Conservation (phyloP, 2,329 filamentous ascomycete species). For the Fusarium paranaense region DNA sequence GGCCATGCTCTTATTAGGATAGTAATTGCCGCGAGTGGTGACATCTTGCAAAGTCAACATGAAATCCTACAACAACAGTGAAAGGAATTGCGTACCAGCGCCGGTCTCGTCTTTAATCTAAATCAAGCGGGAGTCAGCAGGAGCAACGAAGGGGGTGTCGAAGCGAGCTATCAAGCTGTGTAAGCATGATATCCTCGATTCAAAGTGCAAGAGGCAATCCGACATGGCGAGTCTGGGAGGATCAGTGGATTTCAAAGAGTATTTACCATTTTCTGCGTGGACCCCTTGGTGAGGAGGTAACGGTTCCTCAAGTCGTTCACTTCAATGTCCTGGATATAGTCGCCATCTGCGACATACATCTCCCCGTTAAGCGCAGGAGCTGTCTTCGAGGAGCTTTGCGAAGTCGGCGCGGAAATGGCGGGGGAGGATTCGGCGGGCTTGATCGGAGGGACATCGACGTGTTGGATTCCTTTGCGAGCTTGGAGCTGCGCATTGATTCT, state of each 20-base stretch:
- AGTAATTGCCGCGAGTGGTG: slow-evolving; percentile 96
- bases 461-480: slow-evolving; percentile 89
- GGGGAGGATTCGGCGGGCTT: slow-evolving; percentile 63
- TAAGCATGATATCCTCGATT: slow-evolving; percentile 77
- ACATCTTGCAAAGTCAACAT: slow-evolving; percentile 84
- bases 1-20: slow-evolving; percentile 97
- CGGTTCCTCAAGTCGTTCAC: slow-evolving; percentile 98
- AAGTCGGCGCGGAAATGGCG: slow-evolving; percentile 52
- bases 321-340: slow-evolving; percentile 99
- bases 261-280: slow-evolving; percentile 99
- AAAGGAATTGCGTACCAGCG: slow-evolving; percentile 85
- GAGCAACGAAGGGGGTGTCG: slow-evolving; percentile 79
- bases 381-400: slow-evolving; percentile 46
- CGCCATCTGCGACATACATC: slow-evolving; percentile 94
- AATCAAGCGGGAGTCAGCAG: slow-evolving; percentile 94
- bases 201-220: slow-evolving; percentile 54
- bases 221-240: slow-evolving; percentile 49
- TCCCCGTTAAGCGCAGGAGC: slow-evolving; percentile 79
- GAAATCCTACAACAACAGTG: slow-evolving; percentile 57
- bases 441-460: slow-evolving; percentile 89
- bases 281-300: slow-evolving; percentile 96
- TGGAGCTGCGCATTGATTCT: slow-evolving; percentile 87
- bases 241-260: slow-evolving; percentile 62
- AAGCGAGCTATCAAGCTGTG: slow-evolving; percentile 73
- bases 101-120: slow-evolving; percentile 99